A percentile compares a stretch with the other conserved stretches of the same genome.
Conservation (phyloP, 305 asterid genomes). For the Rubia peregrina region DNA sequence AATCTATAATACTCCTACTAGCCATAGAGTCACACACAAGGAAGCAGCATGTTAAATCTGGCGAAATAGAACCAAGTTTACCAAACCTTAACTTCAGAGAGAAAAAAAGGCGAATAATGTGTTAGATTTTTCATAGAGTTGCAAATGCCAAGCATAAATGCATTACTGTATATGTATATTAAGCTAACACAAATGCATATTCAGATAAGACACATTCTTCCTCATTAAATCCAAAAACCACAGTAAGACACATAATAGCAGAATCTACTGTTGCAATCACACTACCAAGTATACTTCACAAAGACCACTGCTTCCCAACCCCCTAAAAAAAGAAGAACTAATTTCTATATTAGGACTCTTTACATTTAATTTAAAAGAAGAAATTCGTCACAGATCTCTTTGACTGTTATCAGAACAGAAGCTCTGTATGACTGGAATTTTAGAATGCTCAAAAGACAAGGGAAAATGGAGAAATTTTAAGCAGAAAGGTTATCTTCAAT, state of each 20-base stretch:
- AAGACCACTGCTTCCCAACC: constrained; percentile 1
- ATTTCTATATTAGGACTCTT: background rate
- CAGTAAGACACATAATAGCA: background rate
- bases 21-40: background rate
- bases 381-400: background rate
- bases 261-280: background rate
- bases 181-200: background rate
- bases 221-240: background rate
- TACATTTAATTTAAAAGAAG: background rate
- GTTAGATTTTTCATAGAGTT: too few species aligned
- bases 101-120: background rate
- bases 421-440: background rate
- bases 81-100: background rate
- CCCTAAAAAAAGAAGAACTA: background rate
- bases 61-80: background rate
- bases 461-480: background rate
- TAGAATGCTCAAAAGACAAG: background rate
- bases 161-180: too few species aligned
- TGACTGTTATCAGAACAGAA: background rate
- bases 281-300: background rate
- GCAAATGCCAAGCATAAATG: too few species aligned
- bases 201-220: background rate
- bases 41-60: background rate
- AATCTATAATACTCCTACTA: background rate
- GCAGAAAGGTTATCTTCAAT: background rate